These are phyloP conservation scores for Heterobasidion parviporum DNA, from an alignment of 1,284 basidiomycete genomes.

Conservation along the genomic window DNA sequence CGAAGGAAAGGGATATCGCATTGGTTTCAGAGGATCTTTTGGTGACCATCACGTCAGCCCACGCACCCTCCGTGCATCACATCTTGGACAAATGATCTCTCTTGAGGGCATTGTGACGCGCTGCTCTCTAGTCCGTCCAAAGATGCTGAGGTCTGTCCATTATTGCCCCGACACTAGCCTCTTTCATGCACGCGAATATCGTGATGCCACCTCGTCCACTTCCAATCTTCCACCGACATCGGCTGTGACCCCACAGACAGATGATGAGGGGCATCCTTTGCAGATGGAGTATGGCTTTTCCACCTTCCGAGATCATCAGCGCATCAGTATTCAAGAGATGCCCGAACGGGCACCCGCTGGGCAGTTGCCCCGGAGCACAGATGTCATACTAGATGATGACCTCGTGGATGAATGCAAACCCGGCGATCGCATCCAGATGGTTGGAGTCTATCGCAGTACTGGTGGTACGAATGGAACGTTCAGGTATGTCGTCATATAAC, in stretches of 20 bases:
- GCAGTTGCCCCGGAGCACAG: conserved; percentile 91
- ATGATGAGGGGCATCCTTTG: conserved; percentile 82
- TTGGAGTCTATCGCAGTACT: conserved; percentile 91
- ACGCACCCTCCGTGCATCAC: conserved; percentile 79
- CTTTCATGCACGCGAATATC: conserved; percentile 89
- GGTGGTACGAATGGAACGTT: conserved; percentile 86
- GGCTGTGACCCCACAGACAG: conserved; percentile 86
- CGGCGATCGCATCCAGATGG: conserved; percentile 94
- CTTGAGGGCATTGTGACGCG: conserved; percentile 98
- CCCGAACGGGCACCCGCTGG: conserved; percentile 97
- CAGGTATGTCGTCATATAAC: conserved; percentile 47
- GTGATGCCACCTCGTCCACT: conserved; percentile 84
- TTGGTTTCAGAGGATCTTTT: conserved; percentile 98
- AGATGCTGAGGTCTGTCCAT: conserved; percentile 96
- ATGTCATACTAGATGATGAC: conserved; percentile 95
- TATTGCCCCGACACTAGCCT: conserved; percentile 83
- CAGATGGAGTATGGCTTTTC: conserved; percentile 93
- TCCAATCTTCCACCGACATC: conserved; percentile 85
- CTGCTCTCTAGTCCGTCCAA: conserved; percentile 96
- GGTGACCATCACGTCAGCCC: conserved; percentile 98
- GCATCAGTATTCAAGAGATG: conserved; percentile 99
- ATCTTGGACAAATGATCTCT: conserved; percentile 95
- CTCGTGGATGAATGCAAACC: conserved; percentile 97
- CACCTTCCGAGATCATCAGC: conserved; percentile 93
- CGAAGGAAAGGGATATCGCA: conserved; percentile 70